phyloP scores from a whole-genome alignment of 23 red algal genomes.

The Pyropia haitanensis region DNA sequence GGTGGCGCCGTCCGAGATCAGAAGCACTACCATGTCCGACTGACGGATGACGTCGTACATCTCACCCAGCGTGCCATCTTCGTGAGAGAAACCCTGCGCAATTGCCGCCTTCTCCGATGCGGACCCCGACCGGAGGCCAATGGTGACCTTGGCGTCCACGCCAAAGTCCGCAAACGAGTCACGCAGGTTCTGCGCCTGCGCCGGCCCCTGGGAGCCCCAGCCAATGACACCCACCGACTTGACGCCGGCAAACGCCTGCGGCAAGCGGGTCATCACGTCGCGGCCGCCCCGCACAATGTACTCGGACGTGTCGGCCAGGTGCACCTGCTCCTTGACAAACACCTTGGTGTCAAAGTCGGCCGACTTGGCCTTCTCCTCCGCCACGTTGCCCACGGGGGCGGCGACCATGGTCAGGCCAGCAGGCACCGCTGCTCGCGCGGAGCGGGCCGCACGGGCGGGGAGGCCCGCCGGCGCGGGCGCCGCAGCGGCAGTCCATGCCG shows the following conservation, averaged over 20 bases:
- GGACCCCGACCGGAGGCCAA: slow-evolving; percentile 65
- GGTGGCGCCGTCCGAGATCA: slow-evolving; percentile 87
- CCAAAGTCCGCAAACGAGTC: slow-evolving; percentile 77
- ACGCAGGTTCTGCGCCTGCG: slow-evolving; percentile 93
- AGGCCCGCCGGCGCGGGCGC: no score
- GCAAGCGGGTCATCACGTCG: slow-evolving; percentile 63
- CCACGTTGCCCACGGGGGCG: slow-evolving; percentile 4
- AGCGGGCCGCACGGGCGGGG: no score
- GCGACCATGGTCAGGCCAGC: no score
- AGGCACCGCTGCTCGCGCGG: no score
- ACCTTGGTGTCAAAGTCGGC: slow-evolving; percentile 71
- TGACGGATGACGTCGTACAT: slow-evolving; percentile 80
- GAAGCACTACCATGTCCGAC: slow-evolving; percentile 78
- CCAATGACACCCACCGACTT: slow-evolving; percentile 93
- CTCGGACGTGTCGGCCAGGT: slow-evolving; percentile 60
- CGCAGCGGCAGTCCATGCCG: no score
- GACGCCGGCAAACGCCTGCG: slow-evolving; percentile 58
- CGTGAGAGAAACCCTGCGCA: slow-evolving; percentile 73
- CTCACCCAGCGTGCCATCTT: slow-evolving; percentile 86
- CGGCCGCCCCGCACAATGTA: slow-evolving; percentile 95
- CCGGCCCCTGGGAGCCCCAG: slow-evolving; percentile 95
- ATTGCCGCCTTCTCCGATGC: slow-evolving; percentile 48
- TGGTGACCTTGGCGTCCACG: slow-evolving; percentile 64
- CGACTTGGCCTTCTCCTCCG: slow-evolving; percentile 56
- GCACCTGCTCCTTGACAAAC: slow-evolving; percentile 70